Base-by-base conservation (phyloP, 169 alveolate species). In the Cryptosporidium muris region DNA sequence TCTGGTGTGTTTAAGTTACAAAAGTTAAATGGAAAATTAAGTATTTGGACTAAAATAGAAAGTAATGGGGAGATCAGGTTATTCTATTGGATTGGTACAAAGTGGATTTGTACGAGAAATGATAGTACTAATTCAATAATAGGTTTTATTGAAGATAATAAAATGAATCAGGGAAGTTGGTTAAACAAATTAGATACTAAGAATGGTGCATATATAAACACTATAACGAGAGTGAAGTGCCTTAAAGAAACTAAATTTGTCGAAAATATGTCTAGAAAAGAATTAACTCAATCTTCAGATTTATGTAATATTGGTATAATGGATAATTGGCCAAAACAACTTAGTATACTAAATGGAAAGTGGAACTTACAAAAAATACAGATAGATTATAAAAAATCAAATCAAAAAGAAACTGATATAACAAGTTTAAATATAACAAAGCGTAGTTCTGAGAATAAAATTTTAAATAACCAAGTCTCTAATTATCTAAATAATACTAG, bases 91-190 rank as follows among this genome's bases (percentile, higher is more conserved):
- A 74, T 68, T 3, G 85, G 85, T 3, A 60, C 60, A 45, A 74
- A 62, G 12, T 74, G 85, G 85, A 74, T 74, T 54, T 74, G 85
- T 42, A 74, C 68, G 16, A 74, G 66, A 56, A 74, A 74, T 74
- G 85, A 74, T 34, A 56, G 49, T 48, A 74, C 74, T 37, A 74
- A 74, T 16, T 48, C 64, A n/a, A 74, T 74, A 43, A 45, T 74
- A 16, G 85, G 85, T 7, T 74, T 58, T 60, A 40, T 74, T 47
- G 85, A 74, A 1, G 56, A 62, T 47, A 58, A 74, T 14, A 45
- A 43, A 45, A 43, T 47, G 85, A 58, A 45, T 5, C 67, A 53
- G 47, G 85, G 85, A 3, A 45, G 47, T 60, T 74, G 85, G 85
- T 38, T 74, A 49, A 74, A 74, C 34, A 74, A 74, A 36, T 58